Evolutionary conservation across 371 early-diverging fungal genomes (phyloP).

Genomic region (Gilbertella persicaria): DNA sequence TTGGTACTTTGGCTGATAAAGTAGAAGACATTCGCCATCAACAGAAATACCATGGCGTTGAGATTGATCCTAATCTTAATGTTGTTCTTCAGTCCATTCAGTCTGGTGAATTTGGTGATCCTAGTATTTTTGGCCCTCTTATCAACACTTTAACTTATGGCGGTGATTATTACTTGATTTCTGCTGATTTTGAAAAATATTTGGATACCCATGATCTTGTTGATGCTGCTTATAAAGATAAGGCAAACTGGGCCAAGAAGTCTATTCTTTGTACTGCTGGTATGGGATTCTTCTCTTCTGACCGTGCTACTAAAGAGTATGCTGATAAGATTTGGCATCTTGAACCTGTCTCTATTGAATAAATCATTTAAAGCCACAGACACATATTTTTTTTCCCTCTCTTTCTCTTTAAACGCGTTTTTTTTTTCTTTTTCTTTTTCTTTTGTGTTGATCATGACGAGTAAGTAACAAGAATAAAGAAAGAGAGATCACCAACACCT

Average conservation of each 20-base stretch:
- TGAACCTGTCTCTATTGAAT: slow-evolving; percentile 12
- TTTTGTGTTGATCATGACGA: not conserved
- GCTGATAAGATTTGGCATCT: slow-evolving; percentile 84
- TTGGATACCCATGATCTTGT: slow-evolving; percentile 74
- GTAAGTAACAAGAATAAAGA: not conserved
- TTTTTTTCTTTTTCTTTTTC: not conserved
- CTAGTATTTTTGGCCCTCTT: slow-evolving; percentile 71
- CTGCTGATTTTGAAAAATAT: slow-evolving; percentile 85
- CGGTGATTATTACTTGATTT: slow-evolving; percentile 87
- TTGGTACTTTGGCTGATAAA: slow-evolving; percentile 83
- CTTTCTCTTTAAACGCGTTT: not conserved
- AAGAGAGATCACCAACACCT: not conserved
- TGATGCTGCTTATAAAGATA: slow-evolving; percentile 79
- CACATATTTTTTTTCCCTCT: not conserved
- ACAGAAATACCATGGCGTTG: slow-evolving; percentile 74
- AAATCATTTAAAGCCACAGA: not conserved
- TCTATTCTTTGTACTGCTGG: slow-evolving; percentile 85
- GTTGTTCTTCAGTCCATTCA: slow-evolving; percentile 77
- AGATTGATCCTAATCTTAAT: slow-evolving; percentile 75
- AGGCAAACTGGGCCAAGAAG: slow-evolving; percentile 77
- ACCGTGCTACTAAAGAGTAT: slow-evolving; percentile 84
- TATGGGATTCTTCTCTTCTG: slow-evolving; percentile 92
- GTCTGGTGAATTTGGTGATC: slow-evolving; percentile 78
- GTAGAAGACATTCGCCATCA: slow-evolving; percentile 90
- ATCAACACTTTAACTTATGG: slow-evolving; percentile 79